These are phyloP conservation scores for Cadophora sp. DNA, from an alignment of 2,329 filamentous ascomycete genomes.

Conservation along the genomic window DNA sequence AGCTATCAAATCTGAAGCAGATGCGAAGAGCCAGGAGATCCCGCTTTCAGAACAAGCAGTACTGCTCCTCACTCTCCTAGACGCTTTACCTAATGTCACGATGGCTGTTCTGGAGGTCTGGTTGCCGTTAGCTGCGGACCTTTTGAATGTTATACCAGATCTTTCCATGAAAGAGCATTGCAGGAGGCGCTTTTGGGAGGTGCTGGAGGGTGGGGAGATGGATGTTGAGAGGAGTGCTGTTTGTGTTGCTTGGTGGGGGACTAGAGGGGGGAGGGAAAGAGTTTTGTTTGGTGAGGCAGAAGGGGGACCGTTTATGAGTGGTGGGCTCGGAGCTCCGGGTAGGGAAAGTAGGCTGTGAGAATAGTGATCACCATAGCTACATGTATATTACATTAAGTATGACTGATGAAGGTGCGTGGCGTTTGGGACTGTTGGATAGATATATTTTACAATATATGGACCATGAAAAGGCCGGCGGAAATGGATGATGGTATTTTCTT, in stretches of 20 bases:
- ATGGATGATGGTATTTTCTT: not conserved
- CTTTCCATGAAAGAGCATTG: slow-evolving; percentile 61
- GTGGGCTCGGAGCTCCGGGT: slow-evolving; percentile 33
- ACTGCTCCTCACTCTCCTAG: slow-evolving; percentile 67
- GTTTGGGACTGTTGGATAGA: not conserved
- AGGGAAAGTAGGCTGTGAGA: slow-evolving; percentile 39
- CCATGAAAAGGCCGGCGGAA: not conserved
- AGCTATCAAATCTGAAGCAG: slow-evolving; percentile 40
- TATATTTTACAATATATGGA: not conserved
- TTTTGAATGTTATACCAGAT: slow-evolving; percentile 64
- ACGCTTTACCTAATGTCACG: slow-evolving; percentile 67
- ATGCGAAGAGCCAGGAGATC: slow-evolving; percentile 39
- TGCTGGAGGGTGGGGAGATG: slow-evolving; percentile 70
- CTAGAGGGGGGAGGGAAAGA: slow-evolving; percentile 51
- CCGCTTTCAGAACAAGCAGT: slow-evolving; percentile 67
- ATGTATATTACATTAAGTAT: not conserved
- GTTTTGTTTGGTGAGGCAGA: slow-evolving; percentile 38
- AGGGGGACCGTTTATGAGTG: slow-evolving; percentile 42
- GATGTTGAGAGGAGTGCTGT: slow-evolving; percentile 70
- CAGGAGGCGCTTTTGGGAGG: slow-evolving; percentile 70
- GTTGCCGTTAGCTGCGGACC: slow-evolving; percentile 66
- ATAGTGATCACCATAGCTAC: not conserved
- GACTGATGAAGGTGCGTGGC: slow-evolving; percentile 9
- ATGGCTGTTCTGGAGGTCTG: slow-evolving; percentile 67
- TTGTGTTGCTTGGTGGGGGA: slow-evolving; percentile 73